Evolutionary conservation across 2,329 filamentous ascomycete species (phyloP).

Genomic region (Fusarium mundagurra): DNA sequence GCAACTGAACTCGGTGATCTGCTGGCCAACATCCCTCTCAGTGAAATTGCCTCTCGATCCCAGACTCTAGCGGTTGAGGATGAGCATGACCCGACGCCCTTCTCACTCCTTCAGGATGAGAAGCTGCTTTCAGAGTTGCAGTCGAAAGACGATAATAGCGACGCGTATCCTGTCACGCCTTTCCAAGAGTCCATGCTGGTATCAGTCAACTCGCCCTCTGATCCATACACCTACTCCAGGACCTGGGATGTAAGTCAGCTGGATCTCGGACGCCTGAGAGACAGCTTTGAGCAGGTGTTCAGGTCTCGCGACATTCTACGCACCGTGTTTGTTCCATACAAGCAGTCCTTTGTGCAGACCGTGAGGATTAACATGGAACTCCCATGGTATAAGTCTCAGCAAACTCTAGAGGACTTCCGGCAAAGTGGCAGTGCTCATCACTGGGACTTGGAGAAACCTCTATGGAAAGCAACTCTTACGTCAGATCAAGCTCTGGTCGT

Average conservation of each 20-base stretch:
- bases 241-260: conserved; percentile 19
- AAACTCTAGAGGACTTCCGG: neutral
- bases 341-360: neutral
- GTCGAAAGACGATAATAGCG: neutral
- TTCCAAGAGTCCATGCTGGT: conserved; percentile 38
- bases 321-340: conserved; percentile 24
- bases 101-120: conserved; percentile 17
- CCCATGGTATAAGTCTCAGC: neutral
- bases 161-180: conserved; percentile 38
- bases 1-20: conserved; percentile 2
- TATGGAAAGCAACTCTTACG: neutral
- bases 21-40: neutral
- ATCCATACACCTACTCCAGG: conserved; percentile 31
- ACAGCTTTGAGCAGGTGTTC: conserved; percentile 21
- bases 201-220: neutral
- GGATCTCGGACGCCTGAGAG: conserved; percentile 9
- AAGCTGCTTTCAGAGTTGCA: neutral
- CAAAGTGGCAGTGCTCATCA: neutral
- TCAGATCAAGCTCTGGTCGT: conserved; percentile 34
- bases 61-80: neutral
- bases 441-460: neutral
- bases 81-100: conserved; percentile 2
- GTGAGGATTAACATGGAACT: neutral
- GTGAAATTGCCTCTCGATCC: neutral
- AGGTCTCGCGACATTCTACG: conserved; percentile 22